A percentile compares a stretch with the other conserved stretches of the same genome.
Evolutionary conservation across 257 asterid species (phyloP).

Genomic region (Fraxinus anomala): DNA sequence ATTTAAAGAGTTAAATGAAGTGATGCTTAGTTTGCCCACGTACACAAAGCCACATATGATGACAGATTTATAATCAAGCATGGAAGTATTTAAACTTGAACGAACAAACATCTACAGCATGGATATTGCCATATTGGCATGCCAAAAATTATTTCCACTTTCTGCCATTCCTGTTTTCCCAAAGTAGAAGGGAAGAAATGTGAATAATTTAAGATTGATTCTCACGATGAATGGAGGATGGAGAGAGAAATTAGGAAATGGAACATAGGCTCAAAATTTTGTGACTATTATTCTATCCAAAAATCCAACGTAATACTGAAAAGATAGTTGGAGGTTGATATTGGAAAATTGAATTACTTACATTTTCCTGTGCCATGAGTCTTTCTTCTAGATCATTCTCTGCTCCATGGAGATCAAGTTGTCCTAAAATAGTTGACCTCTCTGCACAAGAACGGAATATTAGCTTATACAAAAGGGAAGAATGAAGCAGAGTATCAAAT

Average conservation of each 20-base stretch:
- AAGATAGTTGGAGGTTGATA: constrained; percentile 9
- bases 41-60: too few relatives aligned
- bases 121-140: too few relatives aligned
- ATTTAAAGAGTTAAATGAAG: too few relatives aligned
- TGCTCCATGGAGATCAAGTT: constrained; percentile 33
- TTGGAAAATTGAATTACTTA: constrained; percentile 40
- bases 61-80: too few relatives aligned
- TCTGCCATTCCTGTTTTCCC: background rate
- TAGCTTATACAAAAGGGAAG: constrained; percentile 14
- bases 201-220: constrained; percentile 1
- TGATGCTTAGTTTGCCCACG: too few relatives aligned
- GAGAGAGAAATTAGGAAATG: background rate
- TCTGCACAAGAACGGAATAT: constrained; percentile 41
- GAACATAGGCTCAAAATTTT: background rate
- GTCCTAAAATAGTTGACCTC: constrained; percentile 41
- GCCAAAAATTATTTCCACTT: too few relatives aligned
- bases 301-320: background rate
- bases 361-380: constrained; percentile 46
- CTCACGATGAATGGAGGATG: background rate
- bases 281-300: background rate
- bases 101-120: too few relatives aligned
- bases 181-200: background rate
- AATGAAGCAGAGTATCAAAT: constrained; percentile 12
- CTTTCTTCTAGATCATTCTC: constrained; percentile 42
- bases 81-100: too few relatives aligned